Conservation (phyloP, 768 basidiomycete genomes). For the Termitomyces sp. region DNA sequence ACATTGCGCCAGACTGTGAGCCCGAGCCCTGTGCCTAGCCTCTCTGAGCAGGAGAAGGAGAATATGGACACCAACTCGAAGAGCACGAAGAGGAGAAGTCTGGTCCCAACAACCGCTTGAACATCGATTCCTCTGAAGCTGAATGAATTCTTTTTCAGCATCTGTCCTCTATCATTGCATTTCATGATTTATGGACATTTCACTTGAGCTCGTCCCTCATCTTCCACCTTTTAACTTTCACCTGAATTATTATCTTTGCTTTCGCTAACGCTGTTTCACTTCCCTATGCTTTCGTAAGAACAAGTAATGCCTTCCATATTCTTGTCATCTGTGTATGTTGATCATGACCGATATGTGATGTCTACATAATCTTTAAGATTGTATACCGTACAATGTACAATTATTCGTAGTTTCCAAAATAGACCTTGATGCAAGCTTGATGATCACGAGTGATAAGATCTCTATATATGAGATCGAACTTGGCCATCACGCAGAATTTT, state of each 20-base stretch:
- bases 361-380: too few relatives aligned
- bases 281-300: conserved; percentile 15
- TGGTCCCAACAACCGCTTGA: conserved; percentile 31
- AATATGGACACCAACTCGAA: conserved; percentile 37
- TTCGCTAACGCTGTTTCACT: conserved; percentile 19
- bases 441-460: too few relatives aligned
- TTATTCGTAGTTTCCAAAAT: too few relatives aligned
- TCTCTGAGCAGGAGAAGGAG: conserved; percentile 53
- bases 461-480: too few relatives aligned
- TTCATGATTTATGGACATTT: not conserved
- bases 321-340: not conserved
- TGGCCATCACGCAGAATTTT: too few relatives aligned
- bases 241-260: conserved; percentile 21
- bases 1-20: conserved; percentile 27
- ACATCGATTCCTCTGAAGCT: not conserved
- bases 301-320: not conserved
- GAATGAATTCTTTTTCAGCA: not conserved
- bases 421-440: too few relatives aligned
- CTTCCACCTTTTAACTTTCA: conserved; percentile 4
- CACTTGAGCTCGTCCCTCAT: not conserved
- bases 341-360: not conserved
- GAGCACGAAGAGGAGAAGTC: conserved; percentile 26
- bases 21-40: conserved; percentile 34
- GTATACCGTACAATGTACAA: too few relatives aligned
- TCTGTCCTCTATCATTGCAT: conserved; percentile 4